Evolutionary conservation across 2,329 filamentous ascomycete species (phyloP).

Genomic region (Venturia carpophila): DNA sequence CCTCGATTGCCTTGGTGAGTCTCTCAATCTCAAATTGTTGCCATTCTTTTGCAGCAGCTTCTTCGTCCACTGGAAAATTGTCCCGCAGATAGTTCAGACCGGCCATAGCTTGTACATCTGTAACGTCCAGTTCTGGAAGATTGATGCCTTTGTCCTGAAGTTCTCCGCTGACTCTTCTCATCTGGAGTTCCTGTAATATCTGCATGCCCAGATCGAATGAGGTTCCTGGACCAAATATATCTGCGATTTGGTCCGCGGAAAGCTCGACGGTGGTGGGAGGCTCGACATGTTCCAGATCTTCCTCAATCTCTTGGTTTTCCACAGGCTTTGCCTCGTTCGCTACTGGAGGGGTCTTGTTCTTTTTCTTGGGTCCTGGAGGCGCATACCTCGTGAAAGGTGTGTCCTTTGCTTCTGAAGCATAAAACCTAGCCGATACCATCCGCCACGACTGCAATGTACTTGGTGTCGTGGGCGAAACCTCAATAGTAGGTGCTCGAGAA

Average conservation of each 20-base stretch:
- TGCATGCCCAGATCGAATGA: slow-evolving; percentile 29
- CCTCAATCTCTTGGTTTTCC: too few relatives aligned
- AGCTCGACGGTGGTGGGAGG: slow-evolving; percentile 10
- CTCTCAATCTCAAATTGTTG: slow-evolving; percentile 33
- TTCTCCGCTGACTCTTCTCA: slow-evolving; percentile 33
- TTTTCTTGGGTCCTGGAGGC: not conserved
- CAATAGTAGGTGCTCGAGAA: not conserved
- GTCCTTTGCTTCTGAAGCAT: not conserved
- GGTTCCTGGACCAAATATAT: slow-evolving; percentile 28
- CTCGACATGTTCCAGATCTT: not conserved
- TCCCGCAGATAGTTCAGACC: slow-evolving; percentile 32
- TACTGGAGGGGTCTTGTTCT: not conserved
- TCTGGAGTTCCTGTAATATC: slow-evolving; percentile 33
- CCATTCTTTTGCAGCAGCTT: slow-evolving; percentile 33
- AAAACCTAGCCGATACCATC: not conserved
- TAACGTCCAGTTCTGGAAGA: slow-evolving; percentile 26
- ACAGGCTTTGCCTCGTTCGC: not conserved
- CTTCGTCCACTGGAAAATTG: slow-evolving; percentile 33
- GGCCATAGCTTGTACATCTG: slow-evolving; percentile 25
- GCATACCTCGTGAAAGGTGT: not conserved
- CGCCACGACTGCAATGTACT: not conserved
- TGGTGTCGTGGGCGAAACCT: too few relatives aligned
- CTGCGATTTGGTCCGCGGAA: slow-evolving; percentile 9
- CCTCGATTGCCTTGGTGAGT: slow-evolving; percentile 31
- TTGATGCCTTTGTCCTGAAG: slow-evolving; percentile 33